A percentile compares a stretch with the other conserved stretches of the same genome.
These are phyloP conservation scores for Jaminaea rosea DNA, from an alignment of 1,284 basidiomycete species.

Conservation along the genomic window DNA sequence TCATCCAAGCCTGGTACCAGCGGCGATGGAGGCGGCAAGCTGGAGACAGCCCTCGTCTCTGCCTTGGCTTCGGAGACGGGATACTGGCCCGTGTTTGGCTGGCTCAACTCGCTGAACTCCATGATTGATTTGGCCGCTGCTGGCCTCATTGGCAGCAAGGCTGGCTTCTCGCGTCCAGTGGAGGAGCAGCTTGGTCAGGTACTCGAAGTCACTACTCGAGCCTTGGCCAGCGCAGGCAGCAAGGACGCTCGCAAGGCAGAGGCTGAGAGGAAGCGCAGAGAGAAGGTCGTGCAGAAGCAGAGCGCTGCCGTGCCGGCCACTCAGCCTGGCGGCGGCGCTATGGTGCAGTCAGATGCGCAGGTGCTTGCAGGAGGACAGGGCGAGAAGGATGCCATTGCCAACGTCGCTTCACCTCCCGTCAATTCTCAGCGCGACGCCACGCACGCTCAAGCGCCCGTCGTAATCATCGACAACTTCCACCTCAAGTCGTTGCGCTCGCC, in stretches of 20 bases:
- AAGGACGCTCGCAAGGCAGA: slow-evolving; percentile 15
- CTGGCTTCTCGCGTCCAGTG: slow-evolving; percentile 74
- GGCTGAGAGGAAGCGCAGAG: neutral
- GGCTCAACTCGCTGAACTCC: slow-evolving; percentile 73
- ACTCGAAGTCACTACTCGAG: slow-evolving; percentile 67
- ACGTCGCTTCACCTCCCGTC: neutral
- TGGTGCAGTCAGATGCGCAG: neutral
- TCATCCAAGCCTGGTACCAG: neutral
- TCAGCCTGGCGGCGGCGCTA: neutral
- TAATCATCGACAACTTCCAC: slow-evolving; percentile 39
- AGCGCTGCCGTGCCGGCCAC: neutral
- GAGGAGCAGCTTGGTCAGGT: slow-evolving; percentile 73
- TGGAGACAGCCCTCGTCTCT: slow-evolving; percentile 63
- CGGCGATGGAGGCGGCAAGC: slow-evolving; percentile 14
- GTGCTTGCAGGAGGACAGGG: neutral
- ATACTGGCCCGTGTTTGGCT: slow-evolving; percentile 58
- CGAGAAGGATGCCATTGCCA: neutral
- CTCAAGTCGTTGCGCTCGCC: slow-evolving; percentile 53
- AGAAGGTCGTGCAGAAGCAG: too few relatives aligned
- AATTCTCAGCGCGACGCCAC: neutral
- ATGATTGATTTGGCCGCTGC: slow-evolving; percentile 86
- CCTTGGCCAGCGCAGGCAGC: slow-evolving; percentile 59
- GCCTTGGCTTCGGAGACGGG: slow-evolving; percentile 72
- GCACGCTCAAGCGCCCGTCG: slow-evolving; percentile 7
- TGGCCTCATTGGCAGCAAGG: slow-evolving; percentile 91